phyloP scores from a whole-genome alignment of 148 eudicot genomes.

The Fagopyrum homotropicum region DNA sequence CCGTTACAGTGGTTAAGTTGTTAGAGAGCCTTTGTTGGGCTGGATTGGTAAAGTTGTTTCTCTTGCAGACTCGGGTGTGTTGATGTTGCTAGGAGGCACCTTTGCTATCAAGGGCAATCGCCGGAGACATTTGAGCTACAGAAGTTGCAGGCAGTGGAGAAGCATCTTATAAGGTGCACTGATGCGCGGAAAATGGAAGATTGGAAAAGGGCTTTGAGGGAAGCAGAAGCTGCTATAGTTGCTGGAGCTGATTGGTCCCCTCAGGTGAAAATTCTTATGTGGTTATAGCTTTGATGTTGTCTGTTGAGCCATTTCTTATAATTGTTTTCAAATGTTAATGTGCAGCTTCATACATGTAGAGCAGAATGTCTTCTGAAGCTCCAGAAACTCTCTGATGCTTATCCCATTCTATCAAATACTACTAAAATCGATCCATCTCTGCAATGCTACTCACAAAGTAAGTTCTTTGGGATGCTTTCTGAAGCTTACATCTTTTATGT shows the following conservation, averaged over 20 bases:
- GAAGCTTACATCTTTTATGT: conserved; percentile 76
- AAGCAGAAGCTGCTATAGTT: conserved; percentile 60
- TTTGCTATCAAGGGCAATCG: conserved; percentile 45
- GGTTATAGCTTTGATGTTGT: not conserved
- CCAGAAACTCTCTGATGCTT: conserved; percentile 62
- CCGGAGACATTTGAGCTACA: conserved; percentile 47
- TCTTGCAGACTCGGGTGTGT: conserved; percentile 68
- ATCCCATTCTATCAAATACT: conserved; percentile 29
- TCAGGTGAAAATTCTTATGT: conserved; percentile 38
- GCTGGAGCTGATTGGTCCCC: conserved; percentile 80
- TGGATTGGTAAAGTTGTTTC: not conserved
- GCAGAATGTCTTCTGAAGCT: conserved; percentile 87
- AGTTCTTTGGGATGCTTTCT: conserved; percentile 75
- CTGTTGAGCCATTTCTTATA: not conserved
- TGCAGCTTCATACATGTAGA: conserved; percentile 63
- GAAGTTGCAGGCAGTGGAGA: conserved; percentile 56
- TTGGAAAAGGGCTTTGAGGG: conserved; percentile 60
- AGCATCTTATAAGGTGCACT: conserved; percentile 47
- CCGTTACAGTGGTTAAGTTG: not conserved
- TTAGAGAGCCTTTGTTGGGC: not conserved
- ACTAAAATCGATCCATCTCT: conserved; percentile 40
- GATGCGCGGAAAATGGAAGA: conserved; percentile 58
- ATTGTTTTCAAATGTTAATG: not conserved
- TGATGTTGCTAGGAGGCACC: conserved; percentile 72
- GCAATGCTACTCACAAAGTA: conserved; percentile 37